Conservation (phyloP, 305 asterid genomes). For the Lippia alba region DNA sequence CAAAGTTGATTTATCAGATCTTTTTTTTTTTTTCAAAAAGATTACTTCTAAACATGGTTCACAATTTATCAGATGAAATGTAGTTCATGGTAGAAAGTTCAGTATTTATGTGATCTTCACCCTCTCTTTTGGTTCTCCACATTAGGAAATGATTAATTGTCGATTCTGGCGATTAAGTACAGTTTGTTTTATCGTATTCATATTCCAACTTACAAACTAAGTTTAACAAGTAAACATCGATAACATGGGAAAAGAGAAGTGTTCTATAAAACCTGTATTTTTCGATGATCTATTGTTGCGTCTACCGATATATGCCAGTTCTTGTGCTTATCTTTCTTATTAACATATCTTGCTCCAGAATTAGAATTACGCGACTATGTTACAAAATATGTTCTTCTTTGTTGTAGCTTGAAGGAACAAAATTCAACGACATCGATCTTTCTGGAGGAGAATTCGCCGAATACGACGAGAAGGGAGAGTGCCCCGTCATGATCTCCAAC, state of each 20-base stretch:
- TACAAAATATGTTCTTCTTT: neutral
- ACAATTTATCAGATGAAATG: too few relatives aligned
- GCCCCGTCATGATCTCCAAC: constrained; percentile 90
- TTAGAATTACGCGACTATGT: neutral
- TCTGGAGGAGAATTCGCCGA: constrained; percentile 78
- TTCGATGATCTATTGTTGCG: constrained; percentile 1
- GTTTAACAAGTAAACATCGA: too few relatives aligned
- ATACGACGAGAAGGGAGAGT: constrained; percentile 90
- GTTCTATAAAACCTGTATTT: neutral
- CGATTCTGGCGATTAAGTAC: neutral
- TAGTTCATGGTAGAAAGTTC: neutral
- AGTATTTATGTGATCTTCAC: neutral
- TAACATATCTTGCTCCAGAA: constrained; percentile 6
- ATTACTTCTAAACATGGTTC: too few relatives aligned
- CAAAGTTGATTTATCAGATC: neutral
- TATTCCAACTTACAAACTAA: neutral
- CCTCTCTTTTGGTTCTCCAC: neutral
- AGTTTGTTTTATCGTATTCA: neutral
- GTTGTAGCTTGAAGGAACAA: constrained; percentile 74
- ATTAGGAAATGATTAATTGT: neutral
- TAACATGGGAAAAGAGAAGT: too few relatives aligned
- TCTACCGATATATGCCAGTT: neutral
- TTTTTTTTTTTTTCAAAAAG: too few relatives aligned
- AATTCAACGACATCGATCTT: constrained; percentile 70
- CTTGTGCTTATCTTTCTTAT: neutral